Base-by-base conservation (phyloP, 2,329 filamentous ascomycete species). In the Macrophomina phaseolina region DNA sequence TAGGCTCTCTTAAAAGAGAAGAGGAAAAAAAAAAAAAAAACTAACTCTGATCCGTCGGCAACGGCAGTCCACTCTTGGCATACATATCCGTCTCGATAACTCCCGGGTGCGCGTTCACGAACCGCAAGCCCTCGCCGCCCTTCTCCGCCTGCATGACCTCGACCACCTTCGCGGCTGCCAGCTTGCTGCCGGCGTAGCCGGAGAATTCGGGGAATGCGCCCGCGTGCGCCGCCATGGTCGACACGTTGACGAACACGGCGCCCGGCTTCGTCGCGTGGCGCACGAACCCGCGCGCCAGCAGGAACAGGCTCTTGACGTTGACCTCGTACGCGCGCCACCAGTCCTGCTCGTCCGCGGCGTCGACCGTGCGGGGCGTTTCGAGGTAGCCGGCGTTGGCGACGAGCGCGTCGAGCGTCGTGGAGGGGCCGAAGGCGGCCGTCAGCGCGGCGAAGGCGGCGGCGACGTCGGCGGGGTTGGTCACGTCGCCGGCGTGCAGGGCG, bases 61-160 rank as follows among this genome's bases (percentile, higher is more conserved):
- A 34, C 5, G 16, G 8, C 28, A 34, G 8, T 7, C 11, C 51
- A 28, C 28, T 36, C 34, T 55, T 55, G 28, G 63, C 69, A 32
- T 71, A 73, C 73, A 81, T 78, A 3, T 77, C 80, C 0, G 79
- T 81, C 4, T 71, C 74, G 4, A 83, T 71, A 1, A 80, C 72
- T 0, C 81, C 82, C 1, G 82, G 81, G 5, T 83, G 81, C 4
- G 81, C 70, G 53, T 72, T 74, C n/a, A 79, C 76, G 18, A 82
- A 71, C n/a, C 75, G 72, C 0, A 82, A 38, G 0, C 74, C 69
- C 23, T 23, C 23, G 23, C 23, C 23, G 0, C 79, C 79, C 38
- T 82, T 76, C 67, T 79, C 78, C 11, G 70, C 71, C 0, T 71
- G 72, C 1, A 81, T 67, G 30, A 73, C 76, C 18, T 80, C 75